These are phyloP conservation scores for Xylariaceae sp. DNA, from an alignment of 2,329 filamentous ascomycete genomes.

Conservation along the genomic window DNA sequence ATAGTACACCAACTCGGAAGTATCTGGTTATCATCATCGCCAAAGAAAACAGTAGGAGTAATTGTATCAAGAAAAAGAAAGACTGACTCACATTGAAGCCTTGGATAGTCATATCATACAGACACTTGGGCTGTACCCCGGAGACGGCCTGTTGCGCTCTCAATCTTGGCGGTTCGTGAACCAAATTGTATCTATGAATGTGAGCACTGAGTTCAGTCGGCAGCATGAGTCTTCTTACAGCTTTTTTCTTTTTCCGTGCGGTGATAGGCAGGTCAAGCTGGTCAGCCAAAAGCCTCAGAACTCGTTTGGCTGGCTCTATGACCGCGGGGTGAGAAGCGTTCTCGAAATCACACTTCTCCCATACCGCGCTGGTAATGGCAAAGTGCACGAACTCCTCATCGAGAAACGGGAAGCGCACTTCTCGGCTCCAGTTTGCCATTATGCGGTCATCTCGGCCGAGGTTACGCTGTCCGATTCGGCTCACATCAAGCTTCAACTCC, in stretches of 20 bases:
- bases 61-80: background rate
- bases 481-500: constrained; percentile 80
- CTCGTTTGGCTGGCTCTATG: constrained; percentile 74
- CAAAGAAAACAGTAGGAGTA: constrained; percentile 23
- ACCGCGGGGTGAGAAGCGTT: constrained; percentile 35
- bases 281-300: constrained; percentile 71
- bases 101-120: constrained; percentile 23
- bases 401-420: constrained; percentile 84
- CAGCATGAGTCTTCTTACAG: constrained; percentile 48
- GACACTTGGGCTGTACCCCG: constrained; percentile 63
- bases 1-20: constrained; percentile 54
- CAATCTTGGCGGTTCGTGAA: constrained; percentile 77
- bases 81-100: constrained; percentile 9
- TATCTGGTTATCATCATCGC: constrained; percentile 72
- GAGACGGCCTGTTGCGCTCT: constrained; percentile 50
- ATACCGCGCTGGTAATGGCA: constrained; percentile 68
- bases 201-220: constrained; percentile 7
- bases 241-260: constrained; percentile 86
- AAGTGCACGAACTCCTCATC: constrained; percentile 83
- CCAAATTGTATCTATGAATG: constrained; percentile 69
- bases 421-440: constrained; percentile 81
- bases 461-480: constrained; percentile 85
- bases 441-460: constrained; percentile 89
- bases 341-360: constrained; percentile 86
- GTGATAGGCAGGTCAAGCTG: constrained; percentile 66